Conservation (phyloP, 2,329 filamentous ascomycete genomes). For the Nannizzia gypsea region DNA sequence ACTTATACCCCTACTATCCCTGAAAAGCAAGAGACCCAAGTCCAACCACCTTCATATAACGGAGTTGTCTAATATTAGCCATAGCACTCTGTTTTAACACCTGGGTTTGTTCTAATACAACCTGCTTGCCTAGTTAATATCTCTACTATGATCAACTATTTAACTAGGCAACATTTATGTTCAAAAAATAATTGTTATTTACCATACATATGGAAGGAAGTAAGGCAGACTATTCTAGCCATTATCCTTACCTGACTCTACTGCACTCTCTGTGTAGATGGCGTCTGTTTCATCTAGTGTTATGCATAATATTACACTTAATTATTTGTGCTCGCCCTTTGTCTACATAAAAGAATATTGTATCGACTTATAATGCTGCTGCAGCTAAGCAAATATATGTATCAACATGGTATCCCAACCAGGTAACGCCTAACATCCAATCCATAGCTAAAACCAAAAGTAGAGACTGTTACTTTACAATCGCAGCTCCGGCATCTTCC, state of each 20-base stretch:
- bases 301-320: neutral
- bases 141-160: neutral
- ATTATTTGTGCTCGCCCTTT: neutral
- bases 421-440: neutral
- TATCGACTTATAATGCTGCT: neutral
- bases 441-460: neutral
- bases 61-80: neutral
- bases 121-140: neutral
- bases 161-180: neutral
- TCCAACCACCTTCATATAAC: constrained; percentile 1
- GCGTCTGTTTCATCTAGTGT: no score
- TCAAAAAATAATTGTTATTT: neutral
- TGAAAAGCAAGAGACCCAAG: neutral
- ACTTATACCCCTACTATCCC: neutral
- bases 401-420: neutral
- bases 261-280: neutral
- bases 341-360: neutral
- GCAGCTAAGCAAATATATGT: neutral
- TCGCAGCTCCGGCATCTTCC: constrained; percentile 49
- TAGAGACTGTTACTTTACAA: neutral
- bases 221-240: neutral
- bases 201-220: neutral
- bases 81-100: neutral
- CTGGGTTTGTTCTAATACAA: neutral
- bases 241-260: neutral